Evolutionary conservation across 2,329 filamentous ascomycete genomes (phyloP), one percentile per base, ranked within the genome.

Genomic region (Stylonectria norvegica): DNA sequence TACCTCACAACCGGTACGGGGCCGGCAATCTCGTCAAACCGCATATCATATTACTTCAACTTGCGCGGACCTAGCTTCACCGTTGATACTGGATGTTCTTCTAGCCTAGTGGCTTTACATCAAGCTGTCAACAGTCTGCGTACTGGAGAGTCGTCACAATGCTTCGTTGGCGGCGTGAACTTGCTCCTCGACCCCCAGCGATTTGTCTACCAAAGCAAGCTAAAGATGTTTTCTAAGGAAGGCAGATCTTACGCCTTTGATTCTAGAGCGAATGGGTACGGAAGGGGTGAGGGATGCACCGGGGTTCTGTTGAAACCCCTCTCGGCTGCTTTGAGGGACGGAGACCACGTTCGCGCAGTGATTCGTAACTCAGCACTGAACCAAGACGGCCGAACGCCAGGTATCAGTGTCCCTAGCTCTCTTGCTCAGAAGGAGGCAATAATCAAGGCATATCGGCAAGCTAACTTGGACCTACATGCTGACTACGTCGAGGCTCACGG

Each of bases 401-500:
- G 70, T 1, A 65, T 74, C 32, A 72, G 69, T 0, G 25, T 33
- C 25, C 28, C 28, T 30, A 30, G 28, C 14, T 30, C 28, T 6
- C 8, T 30, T 6, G 28, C 28, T 6, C 28, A 30, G 14, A 15
- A 8, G 7, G 28, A 30, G 9, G 9, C 15, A 14, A 30, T 30
- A 9, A 7, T 7, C 9, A 30, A 14, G 14, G 15, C 28, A 8
- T 30, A 30, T 15, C 8, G 8, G 9, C 70, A 4, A 65, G 64
- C 36, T 36, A 51, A 45, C 41, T 46, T n/a, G 49, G 52, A 1
- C 66, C 43, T 25, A 34, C 46, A 5, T 29, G 43, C 9, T 20
- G 40, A n/a, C 48, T 52, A 59, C 23, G 38, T 43, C 30, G 72
- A 78, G 47, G 68, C 68, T 8, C 74, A 78, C 49, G 73, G 72